Percentiles rank a stretch among this genome's conserved stretches.
Conservation (phyloP, 2,329 filamentous ascomycete genomes). For the Bertia moriformis region DNA sequence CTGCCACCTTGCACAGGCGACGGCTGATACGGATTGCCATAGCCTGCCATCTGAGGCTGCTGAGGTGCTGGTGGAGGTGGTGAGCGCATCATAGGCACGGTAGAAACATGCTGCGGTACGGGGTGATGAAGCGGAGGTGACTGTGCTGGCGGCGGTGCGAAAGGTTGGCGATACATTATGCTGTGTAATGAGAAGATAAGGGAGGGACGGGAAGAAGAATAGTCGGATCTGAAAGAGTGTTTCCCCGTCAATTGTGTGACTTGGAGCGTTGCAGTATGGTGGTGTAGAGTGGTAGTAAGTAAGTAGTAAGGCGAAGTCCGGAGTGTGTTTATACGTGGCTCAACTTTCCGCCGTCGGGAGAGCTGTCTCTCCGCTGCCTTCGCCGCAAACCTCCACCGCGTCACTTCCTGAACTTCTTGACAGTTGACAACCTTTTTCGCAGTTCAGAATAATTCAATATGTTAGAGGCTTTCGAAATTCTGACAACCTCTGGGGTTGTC, state of each 20-base stretch:
- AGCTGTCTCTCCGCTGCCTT: too few relatives aligned
- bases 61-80: slow-evolving; percentile 66
- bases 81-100: slow-evolving; percentile 89
- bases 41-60: slow-evolving; percentile 51
- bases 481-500: slow-evolving; percentile 91
- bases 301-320: too few relatives aligned
- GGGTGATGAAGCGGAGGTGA: slow-evolving; percentile 93
- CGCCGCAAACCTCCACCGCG: too few relatives aligned
- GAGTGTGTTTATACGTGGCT: slow-evolving; percentile 1
- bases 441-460: too few relatives aligned
- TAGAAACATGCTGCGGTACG: slow-evolving; percentile 95
- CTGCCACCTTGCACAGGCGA: slow-evolving; percentile 30
- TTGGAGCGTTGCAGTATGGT: too few relatives aligned
- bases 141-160: slow-evolving; percentile 38
- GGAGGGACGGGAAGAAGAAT: too few relatives aligned
- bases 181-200: neutral
- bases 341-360: neutral
- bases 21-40: slow-evolving; percentile 60
- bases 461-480: slow-evolving; percentile 92
- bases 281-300: neutral
- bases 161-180: slow-evolving; percentile 74
- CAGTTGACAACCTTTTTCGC: too few relatives aligned
- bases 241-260: too few relatives aligned
- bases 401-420: too few relatives aligned
- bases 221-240: too few relatives aligned